These are phyloP conservation scores for Pisolithus marmoratus DNA, from an alignment of 768 basidiomycete species.

Conservation along the genomic window DNA sequence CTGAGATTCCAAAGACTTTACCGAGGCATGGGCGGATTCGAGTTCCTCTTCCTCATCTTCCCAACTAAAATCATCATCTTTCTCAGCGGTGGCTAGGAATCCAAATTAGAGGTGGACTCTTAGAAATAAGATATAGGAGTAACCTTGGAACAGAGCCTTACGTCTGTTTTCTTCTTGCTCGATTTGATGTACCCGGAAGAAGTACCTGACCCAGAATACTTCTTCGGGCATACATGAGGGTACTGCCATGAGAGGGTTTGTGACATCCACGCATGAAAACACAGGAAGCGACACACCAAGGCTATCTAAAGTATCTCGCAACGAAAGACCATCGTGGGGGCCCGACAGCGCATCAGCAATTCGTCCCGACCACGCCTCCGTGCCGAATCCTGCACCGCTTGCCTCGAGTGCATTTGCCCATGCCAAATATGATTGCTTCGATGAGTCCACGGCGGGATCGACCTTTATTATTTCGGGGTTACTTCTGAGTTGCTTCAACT, in stretches of 20 bases:
- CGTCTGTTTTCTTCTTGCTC: conserved; percentile 72
- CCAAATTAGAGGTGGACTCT: conserved; percentile 3
- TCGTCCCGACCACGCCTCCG: conserved; percentile 48
- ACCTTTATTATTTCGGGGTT: conserved; percentile 72
- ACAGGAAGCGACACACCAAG: conserved; percentile 46
- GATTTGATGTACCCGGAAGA: conserved; percentile 84
- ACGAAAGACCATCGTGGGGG: conserved; percentile 42
- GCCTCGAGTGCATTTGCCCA: conserved; percentile 59
- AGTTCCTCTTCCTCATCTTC: conserved; percentile 85
- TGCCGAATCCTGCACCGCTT: conserved; percentile 45
- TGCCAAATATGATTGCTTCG: conserved; percentile 45
- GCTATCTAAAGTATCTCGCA: conserved; percentile 47
- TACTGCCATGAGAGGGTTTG: conserved; percentile 40
- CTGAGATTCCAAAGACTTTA: conserved; percentile 14
- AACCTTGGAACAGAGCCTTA: conserved; percentile 71
- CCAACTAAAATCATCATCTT: conserved; percentile 90
- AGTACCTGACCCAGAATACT: conserved; percentile 84
- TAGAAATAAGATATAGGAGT: conserved; percentile 7
- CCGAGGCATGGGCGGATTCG: conserved; percentile 6
- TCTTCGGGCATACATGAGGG: conserved; percentile 58
- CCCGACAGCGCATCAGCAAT: conserved; percentile 46
- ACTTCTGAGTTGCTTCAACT: conserved; percentile 61
- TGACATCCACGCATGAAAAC: neutral
- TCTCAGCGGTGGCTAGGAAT: conserved; percentile 49
- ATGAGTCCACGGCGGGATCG: conserved; percentile 66